Evolutionary conservation across 2,329 filamentous ascomycete species (phyloP).

Genomic region (Aspergillus sp.): DNA sequence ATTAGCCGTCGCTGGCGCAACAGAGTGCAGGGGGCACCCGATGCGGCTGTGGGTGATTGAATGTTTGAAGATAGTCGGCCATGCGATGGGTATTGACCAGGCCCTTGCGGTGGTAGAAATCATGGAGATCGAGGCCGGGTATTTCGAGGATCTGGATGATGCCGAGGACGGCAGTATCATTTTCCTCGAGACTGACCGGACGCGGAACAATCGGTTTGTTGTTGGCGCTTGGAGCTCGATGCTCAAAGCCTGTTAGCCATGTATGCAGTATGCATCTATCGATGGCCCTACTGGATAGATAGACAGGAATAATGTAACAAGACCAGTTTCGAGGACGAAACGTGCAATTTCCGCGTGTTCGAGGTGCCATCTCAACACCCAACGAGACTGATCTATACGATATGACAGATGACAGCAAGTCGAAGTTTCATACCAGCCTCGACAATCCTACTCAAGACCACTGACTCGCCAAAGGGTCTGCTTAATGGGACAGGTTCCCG

Average conservation of each 20-base stretch:
- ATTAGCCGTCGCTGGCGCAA: slow-evolving; percentile 34
- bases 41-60: slow-evolving; percentile 34
- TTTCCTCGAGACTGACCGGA: not conserved
- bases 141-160: not conserved
- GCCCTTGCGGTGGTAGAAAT: slow-evolving; percentile 25
- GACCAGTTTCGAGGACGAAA: too few relatives aligned
- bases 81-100: slow-evolving; percentile 38
- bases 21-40: slow-evolving; percentile 25
- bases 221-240: not conserved
- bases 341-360: too few relatives aligned
- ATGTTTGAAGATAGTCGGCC: slow-evolving; percentile 33
- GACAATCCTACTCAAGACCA: too few relatives aligned
- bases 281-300: too few relatives aligned
- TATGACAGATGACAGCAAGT: too few relatives aligned
- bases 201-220: not conserved
- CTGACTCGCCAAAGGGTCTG: too few relatives aligned
- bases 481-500: too few relatives aligned
- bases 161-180: not conserved
- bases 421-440: too few relatives aligned
- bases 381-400: too few relatives aligned
- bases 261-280: not conserved
- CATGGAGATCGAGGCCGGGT: not conserved
- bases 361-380: too few relatives aligned
- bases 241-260: not conserved
- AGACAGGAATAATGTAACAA: too few relatives aligned